Base-by-base conservation (phyloP, 805 yeast genomes). In the Starmerella sp. region DNA sequence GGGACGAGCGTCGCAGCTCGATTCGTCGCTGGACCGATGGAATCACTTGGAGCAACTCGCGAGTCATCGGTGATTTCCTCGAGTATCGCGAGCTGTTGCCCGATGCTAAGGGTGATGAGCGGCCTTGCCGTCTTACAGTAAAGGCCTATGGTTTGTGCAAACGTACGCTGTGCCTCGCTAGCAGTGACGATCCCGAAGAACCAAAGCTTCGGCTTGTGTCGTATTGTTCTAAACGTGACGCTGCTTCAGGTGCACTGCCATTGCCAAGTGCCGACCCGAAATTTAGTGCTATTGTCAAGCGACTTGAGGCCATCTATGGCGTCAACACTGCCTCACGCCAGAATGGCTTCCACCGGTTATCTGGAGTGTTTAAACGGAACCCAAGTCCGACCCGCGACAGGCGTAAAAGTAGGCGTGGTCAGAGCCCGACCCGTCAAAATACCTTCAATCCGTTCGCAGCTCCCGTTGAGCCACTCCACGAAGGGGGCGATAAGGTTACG, bases 21-120 rank as follows among this genome's bases (percentile, higher is more conserved):
- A 82, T 84, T 81, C 77, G 80, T 58, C 70, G 90, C 32, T 84
- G 91, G 90, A 84, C 90, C 1, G 91, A 84, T 63, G 87, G 90
- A 17, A 77, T 77, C 58, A 74, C 77, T 36, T 84, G 91, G 90
- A 74, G 80, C 56, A 86, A 89, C 2, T 79, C 85, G 0, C 73
- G 88, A 56, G 88, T 84, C 1, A 74, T 76, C 4, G 85, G 86
- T 5, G 73, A 77, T 1, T 83, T 83, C 62, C 68, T 83, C 34
- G 76, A 79, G 3, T 83, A 83, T 66, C 75, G 78, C 52, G 88
- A 84, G 64, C 76, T 82, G 73, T 82, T 79, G 56, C 61, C 63
- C 9, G 58, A 60, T n/a, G 54, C 60, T 15, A 52, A 43, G 31
- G 14, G 58, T 14, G 59, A 52, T 3, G 43, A 49, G 17, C 60